Conservation (phyloP, 2,329 filamentous ascomycete species). For the Anthostomella pinea region DNA sequence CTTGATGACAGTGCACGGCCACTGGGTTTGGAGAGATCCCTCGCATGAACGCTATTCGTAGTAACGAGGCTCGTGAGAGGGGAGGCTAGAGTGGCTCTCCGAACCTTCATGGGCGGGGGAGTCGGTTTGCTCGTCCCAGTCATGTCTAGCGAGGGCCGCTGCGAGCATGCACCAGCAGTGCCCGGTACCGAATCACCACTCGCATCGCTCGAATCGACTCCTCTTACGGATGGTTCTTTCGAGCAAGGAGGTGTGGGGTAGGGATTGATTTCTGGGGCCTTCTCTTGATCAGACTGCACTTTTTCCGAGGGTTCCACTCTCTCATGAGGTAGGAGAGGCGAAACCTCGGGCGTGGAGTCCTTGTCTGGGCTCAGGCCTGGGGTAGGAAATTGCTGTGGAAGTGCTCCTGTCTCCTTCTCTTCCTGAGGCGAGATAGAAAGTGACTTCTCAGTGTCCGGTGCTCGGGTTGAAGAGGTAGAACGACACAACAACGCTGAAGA, state of each 20-base stretch:
- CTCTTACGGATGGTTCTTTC: slow-evolving; percentile 43
- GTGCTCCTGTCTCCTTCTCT: slow-evolving; percentile 28
- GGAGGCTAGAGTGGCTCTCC: slow-evolving; percentile 46
- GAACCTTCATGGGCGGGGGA: slow-evolving; percentile 39
- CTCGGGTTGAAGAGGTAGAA: slow-evolving; percentile 38
- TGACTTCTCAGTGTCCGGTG: slow-evolving; percentile 35
- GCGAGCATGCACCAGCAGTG: slow-evolving; percentile 32
- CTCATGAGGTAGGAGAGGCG: slow-evolving; percentile 40
- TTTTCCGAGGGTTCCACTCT: slow-evolving; percentile 33
- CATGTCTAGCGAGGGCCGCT: slow-evolving; percentile 36
- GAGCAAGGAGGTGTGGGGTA: slow-evolving; percentile 61
- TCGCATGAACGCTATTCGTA: slow-evolving; percentile 61
- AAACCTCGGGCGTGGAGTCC: slow-evolving; percentile 24
- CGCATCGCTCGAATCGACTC: slow-evolving; percentile 40
- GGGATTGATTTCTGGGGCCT: slow-evolving; percentile 35
- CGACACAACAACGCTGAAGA: slow-evolving; percentile 55
- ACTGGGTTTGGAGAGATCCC: slow-evolving; percentile 67
- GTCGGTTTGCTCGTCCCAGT: slow-evolving; percentile 42
- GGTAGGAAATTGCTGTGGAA: slow-evolving; percentile 21
- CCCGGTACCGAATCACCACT: slow-evolving; percentile 37
- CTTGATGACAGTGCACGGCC: slow-evolving; percentile 51
- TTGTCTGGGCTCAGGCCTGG: slow-evolving; percentile 22
- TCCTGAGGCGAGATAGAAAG: slow-evolving; percentile 35
- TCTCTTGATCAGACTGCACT: slow-evolving; percentile 28
- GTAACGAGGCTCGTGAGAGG: slow-evolving; percentile 65